Evolutionary conservation across 2,329 filamentous ascomycete species (phyloP).

Genomic region (Fusarium fujikuroi): DNA sequence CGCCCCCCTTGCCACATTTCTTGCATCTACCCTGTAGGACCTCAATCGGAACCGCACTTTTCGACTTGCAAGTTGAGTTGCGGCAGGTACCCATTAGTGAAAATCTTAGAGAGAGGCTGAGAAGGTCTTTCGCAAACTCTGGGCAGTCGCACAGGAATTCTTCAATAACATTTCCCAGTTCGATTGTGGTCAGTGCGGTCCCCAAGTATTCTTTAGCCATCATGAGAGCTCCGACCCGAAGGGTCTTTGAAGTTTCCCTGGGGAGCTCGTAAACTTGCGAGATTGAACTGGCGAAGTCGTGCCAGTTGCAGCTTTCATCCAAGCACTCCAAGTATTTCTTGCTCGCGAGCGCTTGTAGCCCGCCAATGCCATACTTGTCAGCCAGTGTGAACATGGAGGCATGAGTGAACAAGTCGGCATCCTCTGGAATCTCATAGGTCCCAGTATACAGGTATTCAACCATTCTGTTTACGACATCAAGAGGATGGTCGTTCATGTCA

Average conservation of each 20-base stretch:
- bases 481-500: not conserved
- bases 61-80: not conserved
- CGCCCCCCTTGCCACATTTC: not conserved
- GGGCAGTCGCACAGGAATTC: not conserved
- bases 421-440: not conserved
- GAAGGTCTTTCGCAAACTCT: not conserved
- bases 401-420: not conserved
- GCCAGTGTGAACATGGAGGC: not conserved
- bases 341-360: fast-evolving
- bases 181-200: fast-evolving
- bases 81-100: fast-evolving
- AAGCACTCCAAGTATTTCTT: not conserved
- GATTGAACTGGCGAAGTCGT: not conserved
- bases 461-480: not conserved
- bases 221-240: fast-evolving
- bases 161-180: not conserved
- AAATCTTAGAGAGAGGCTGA: not conserved
- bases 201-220: fast-evolving
- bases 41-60: not conserved
- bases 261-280: fast-evolving
- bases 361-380: not conserved
- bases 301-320: not conserved
- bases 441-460: not conserved
- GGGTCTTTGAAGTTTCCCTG: fast-evolving
- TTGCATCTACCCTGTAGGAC: not conserved